phyloP scores from a whole-genome alignment of 768 basidiomycete species.

The Pilatotrama ljubarskyi region DNA sequence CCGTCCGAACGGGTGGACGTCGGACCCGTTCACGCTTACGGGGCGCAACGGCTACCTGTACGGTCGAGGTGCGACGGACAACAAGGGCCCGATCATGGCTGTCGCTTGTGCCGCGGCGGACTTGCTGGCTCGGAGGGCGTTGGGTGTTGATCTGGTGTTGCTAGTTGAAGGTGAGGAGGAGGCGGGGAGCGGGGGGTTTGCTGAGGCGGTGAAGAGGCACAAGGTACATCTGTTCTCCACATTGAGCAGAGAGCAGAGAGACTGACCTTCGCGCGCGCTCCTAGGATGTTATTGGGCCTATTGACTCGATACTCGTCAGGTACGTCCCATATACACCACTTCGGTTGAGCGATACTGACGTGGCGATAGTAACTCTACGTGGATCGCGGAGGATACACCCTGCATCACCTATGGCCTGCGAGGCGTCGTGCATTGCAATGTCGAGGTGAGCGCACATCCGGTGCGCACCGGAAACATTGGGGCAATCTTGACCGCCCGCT shows the following conservation, averaged over 20 bases:
- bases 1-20: constrained; percentile 69
- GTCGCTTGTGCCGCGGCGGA: constrained; percentile 88
- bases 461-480: no score
- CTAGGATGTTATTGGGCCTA: constrained; percentile 77
- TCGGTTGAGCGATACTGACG: background rate
- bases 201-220: constrained; percentile 68
- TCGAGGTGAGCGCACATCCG: constrained; percentile 53
- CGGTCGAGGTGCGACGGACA: constrained; percentile 89
- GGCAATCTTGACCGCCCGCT: background rate
- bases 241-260: background rate
- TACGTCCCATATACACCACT: constrained; percentile 29
- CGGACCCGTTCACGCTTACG: constrained; percentile 79
- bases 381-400: constrained; percentile 90
- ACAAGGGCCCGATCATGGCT: constrained; percentile 95
- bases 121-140: constrained; percentile 65
- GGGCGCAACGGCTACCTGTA: constrained; percentile 89
- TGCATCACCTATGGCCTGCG: constrained; percentile 95
- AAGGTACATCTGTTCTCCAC: constrained; percentile 51
- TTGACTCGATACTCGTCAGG: constrained; percentile 91
- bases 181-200: constrained; percentile 86
- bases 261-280: background rate
- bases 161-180: constrained; percentile 97
- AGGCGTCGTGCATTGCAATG: constrained; percentile 86
- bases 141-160: constrained; percentile 87
- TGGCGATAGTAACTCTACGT: constrained; percentile 80